phyloP scores from a whole-genome alignment of 352 stramenopile species.

The Pythium myriotylum region DNA sequence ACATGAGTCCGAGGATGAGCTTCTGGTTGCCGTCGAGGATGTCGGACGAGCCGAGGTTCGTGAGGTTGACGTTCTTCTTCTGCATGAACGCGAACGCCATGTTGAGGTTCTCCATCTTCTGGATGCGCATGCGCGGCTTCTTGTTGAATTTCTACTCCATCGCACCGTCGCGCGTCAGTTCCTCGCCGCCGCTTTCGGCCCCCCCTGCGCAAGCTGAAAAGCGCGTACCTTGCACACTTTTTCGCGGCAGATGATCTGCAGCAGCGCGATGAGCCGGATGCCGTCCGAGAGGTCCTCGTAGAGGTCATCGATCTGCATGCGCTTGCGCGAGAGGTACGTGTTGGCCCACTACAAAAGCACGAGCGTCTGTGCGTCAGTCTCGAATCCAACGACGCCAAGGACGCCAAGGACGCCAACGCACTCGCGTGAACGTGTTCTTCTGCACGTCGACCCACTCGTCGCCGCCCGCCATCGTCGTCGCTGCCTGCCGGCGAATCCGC shows the following conservation, averaged over 20 bases:
- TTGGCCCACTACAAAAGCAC: slow-evolving; percentile 76
- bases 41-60: slow-evolving; percentile 92
- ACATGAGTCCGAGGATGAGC: slow-evolving; percentile 91
- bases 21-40: slow-evolving; percentile 92
- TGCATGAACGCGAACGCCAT: slow-evolving; percentile 90
- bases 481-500: too few species aligned
- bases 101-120: slow-evolving; percentile 94
- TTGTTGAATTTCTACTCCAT: slow-evolving; percentile 87
- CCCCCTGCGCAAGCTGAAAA: too few species aligned
- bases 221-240: slow-evolving; percentile 83
- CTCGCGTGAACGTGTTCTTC: slow-evolving; percentile 91
- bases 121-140: slow-evolving; percentile 92
- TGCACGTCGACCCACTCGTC: slow-evolving; percentile 91
- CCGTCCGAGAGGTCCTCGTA: slow-evolving; percentile 90
- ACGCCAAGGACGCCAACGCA: slow-evolving; percentile 30
- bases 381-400: too few species aligned
- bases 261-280: slow-evolving; percentile 83
- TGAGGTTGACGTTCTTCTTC: slow-evolving; percentile 89
- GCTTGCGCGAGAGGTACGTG: slow-evolving; percentile 87
- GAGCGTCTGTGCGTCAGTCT: too few species aligned
- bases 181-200: too few species aligned
- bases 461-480: slow-evolving; percentile 48
- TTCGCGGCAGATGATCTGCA: slow-evolving; percentile 89
- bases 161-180: too few species aligned
- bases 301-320: slow-evolving; percentile 89